phyloP scores from a whole-genome alignment of 495 filamentous ascomycete species.

The Glarea lozoyensis region DNA sequence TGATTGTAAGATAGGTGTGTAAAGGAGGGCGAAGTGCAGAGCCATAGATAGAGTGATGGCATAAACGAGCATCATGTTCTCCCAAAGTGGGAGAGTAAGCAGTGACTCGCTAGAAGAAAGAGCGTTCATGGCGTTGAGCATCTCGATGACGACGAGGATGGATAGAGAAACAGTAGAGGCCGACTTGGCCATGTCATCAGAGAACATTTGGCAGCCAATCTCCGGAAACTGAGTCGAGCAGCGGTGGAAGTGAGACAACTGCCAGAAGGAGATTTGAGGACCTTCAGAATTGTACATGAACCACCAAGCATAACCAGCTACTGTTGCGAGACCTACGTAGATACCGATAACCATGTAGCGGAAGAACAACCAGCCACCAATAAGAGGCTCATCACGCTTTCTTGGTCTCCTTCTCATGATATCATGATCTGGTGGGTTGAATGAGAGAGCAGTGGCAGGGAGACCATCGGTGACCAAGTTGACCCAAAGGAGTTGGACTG shows the following conservation, averaged over 20 bases:
- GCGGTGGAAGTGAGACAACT: conserved; percentile 88
- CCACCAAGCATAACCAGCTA: conserved; percentile 98
- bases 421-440: conserved; percentile 96
- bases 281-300: conserved; percentile 94
- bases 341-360: conserved; percentile 93
- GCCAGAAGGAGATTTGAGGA: conserved; percentile 86
- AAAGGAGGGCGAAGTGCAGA: conserved; percentile 89
- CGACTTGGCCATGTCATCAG: conserved; percentile 77
- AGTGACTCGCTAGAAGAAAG: conserved; percentile 92
- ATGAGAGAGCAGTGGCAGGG: conserved; percentile 90
- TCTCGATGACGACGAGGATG: conserved; percentile 94
- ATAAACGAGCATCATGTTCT: conserved; percentile 95
- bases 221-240: conserved; percentile 82
- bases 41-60: conserved; percentile 93
- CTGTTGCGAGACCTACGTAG: conserved; percentile 92
- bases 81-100: conserved; percentile 85
- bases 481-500: conserved; percentile 97
- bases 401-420: conserved; percentile 90
- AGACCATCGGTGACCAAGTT: conserved; percentile 98
- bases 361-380: conserved; percentile 95
- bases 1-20: conserved; percentile 79
- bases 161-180: conserved; percentile 92
- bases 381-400: conserved; percentile 83
- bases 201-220: conserved; percentile 92
- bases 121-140: conserved; percentile 99